These are phyloP conservation scores for Tillandsia fasciculata DNA, from an alignment of 176 grass and related monocot species.

Conservation along the genomic window DNA sequence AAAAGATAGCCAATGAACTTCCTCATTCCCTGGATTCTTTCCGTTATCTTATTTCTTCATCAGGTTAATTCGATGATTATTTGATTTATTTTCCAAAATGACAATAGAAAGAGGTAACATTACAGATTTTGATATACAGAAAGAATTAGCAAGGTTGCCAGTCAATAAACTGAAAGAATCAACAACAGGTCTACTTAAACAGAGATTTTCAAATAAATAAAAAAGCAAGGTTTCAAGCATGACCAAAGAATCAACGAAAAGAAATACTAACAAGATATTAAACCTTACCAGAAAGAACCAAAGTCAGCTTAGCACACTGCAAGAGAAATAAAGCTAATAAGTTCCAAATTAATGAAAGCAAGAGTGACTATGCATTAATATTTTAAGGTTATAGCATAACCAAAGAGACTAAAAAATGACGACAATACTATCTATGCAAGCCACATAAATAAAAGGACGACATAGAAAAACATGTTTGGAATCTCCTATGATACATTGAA, in stretches of 20 bases:
- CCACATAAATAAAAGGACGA: background rate
- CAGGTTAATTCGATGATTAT: too few relatives aligned
- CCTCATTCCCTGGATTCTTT: too few relatives aligned
- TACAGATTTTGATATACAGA: too few relatives aligned
- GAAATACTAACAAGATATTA: background rate
- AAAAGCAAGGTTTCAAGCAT: slow-evolving; percentile 1
- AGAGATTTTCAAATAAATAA: background rate
- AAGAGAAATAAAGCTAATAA: slow-evolving; percentile 8
- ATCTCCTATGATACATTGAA: background rate
- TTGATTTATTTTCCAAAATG: too few relatives aligned
- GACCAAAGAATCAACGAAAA: background rate
- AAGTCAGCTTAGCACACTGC: slow-evolving; percentile 92
- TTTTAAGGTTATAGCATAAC: background rate
- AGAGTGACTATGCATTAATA: too few relatives aligned
- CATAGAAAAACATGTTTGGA: background rate
- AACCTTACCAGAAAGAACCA: slow-evolving; percentile 74
- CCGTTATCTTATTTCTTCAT: too few relatives aligned
- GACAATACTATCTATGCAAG: background rate
- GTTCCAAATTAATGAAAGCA: slow-evolving; percentile 2
- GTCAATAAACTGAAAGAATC: too few relatives aligned
- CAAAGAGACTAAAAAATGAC: background rate
- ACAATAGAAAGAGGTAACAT: too few relatives aligned
- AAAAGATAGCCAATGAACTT: too few relatives aligned
- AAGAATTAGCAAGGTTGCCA: too few relatives aligned
- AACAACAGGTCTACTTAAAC: too few relatives aligned